Evolutionary conservation across 768 basidiomycete genomes (phyloP).

Genomic region (Lentinula detonsa): DNA sequence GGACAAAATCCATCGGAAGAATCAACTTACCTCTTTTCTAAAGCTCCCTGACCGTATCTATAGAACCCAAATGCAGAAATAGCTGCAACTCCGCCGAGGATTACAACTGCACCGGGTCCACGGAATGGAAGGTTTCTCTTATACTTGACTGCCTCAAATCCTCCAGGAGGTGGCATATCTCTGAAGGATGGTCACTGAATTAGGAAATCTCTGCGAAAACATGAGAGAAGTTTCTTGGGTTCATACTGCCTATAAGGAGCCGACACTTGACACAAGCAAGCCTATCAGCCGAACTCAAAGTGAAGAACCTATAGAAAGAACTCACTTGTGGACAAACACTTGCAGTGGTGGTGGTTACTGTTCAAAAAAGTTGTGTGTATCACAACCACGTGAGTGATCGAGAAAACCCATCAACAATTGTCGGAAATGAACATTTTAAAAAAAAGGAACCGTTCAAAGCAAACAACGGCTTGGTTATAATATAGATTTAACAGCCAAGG

Average conservation of each 20-base stretch:
- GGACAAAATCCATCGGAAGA: constrained; percentile 16
- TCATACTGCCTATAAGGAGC: constrained; percentile 4
- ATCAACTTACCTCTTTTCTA: constrained; percentile 81
- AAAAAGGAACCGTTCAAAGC: neutral
- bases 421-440: neutral
- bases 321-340: neutral
- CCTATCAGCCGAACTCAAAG: constrained; percentile 10
- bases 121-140: constrained; percentile 91
- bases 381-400: neutral
- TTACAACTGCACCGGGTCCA: constrained; percentile 72
- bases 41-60: constrained; percentile 82
- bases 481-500: neutral
- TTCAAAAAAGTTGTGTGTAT: neutral
- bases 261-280: neutral
- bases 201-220: neutral
- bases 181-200: neutral
- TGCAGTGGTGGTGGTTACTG: neutral
- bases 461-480: neutral
- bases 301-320: neutral
- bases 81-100: constrained; percentile 81
- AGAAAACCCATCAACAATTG: neutral
- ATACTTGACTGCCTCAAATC: constrained; percentile 91
- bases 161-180: constrained; percentile 93
- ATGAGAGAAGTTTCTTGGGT: constrained; percentile 1
- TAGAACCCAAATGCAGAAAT: constrained; percentile 92